Evolutionary conservation across 371 early-diverging fungal species (phyloP), one percentile per base, ranked within the genome.

Genomic region (Nematocida sp.): DNA sequence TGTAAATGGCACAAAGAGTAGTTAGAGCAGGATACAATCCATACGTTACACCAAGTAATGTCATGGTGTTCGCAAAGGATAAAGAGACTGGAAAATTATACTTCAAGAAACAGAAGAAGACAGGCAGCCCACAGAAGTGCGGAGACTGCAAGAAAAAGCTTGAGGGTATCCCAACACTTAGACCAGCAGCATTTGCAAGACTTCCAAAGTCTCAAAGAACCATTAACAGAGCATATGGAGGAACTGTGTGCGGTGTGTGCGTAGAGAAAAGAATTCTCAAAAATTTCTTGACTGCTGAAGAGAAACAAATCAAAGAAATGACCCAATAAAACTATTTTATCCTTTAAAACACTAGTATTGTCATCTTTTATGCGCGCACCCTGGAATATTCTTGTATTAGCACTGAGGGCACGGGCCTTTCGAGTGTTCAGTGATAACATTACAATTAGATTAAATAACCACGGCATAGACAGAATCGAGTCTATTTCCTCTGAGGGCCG

Each of bases 111-210:
- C 67, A 73, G 39, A 84, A 84, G 72, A 87, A 87, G 72, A 58
- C 81, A 50, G 84, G 83, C 33, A 84, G 83, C 67, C 55, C 57
- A 42, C 85, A 84, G 54, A 85, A 82, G 66, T 87, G 87, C 80
- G 85, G 85, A 55, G 87, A 84, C 52, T 87, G 87, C 73, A 84
- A 86, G 57, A 20, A 61, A n/a, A 72, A 60, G 23, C 57, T 87
- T n/a, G 27, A 66, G 25, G 80, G 86, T 44, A 82, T 85, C 50
- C 80, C 82, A 6, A 45, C 80, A n/a, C 50, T 86, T 66, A 84
- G 87, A 67, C 84, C 86, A 72, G 87, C 86, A 46, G 84, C 83
- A 42, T 85, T 86, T 69, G 76, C 82, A 11, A 83, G 87, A 60
- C 84, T 73, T 54, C 84, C 83, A 46, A 83, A 83, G 47, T 82